Base-by-base conservation (phyloP, 2,329 filamentous ascomycete species). In the Boeremia exigua region DNA sequence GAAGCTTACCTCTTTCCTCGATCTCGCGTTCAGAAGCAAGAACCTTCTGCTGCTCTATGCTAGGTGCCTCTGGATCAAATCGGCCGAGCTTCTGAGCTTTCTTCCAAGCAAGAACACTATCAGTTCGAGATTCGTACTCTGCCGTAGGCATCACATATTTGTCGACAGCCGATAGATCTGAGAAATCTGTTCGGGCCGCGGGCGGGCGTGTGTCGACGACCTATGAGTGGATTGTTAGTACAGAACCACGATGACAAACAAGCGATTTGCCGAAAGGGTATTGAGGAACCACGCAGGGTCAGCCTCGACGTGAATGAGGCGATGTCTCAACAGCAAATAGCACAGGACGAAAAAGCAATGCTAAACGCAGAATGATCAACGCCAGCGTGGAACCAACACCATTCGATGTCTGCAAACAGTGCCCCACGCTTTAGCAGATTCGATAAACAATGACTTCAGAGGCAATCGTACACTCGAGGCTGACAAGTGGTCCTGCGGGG, bases 41-140 rank as follows among this genome's bases (percentile, higher is more conserved):
- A 54, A 90, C 80, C 73, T 90, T 90, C 60, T 90, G 84, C 71
- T 91, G 82, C 72, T 92, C 88, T 19, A 89, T 84, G 57, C 82
- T 86, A 15, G 90, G 87, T 7, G 92, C 91, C 66, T 88, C 83
- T 11, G 95, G 95, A 72, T 98, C 92, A 77, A 99, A 99, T 32
- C 95, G 91, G 46, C 95, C 95, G n/a, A 98, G 85, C 74, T 96
- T 93, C 76, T 96, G 88, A n/a, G 87, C 81, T 79, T 91, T 94
- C 79, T 99, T 99, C 92, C 92, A 98, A 6, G 93, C 91, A 23
- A 97, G 84, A 12, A 99, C 95, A 3, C 90, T 94, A 77, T 97
- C 91, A 38, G 87, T 82, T 71, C 93, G 92, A 69, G 87, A 86
- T 73, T 92, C 92, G 78, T 99, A 99, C 71, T 93, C 89, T 45